Base-by-base conservation (phyloP, 2,329 filamentous ascomycete species). In the Scleromitrula shiraiana region DNA sequence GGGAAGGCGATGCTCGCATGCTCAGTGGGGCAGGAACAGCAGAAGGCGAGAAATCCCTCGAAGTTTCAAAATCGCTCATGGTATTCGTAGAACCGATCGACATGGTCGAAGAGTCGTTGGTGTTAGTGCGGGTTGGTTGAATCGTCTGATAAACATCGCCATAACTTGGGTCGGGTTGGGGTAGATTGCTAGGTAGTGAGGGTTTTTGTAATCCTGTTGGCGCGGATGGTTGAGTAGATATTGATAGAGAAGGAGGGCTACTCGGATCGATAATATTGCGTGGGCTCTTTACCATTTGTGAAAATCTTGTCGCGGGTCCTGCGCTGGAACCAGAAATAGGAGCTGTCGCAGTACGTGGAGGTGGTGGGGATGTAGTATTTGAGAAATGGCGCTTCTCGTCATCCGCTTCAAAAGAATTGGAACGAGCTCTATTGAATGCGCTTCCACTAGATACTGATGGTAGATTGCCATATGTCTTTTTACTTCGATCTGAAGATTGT, bases 401-500 rank as follows among this genome's bases (percentile, higher is more conserved):
- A 48, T 73, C 74, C 2, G 65, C 64, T 53, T 77, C 75, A 54
- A 79, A 80, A 20, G 76, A 79, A 54, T 74, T 71, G 49, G 60
- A 37, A 53, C 64, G 55, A 20, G 46, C 50, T 40, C 56, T 51
- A 23, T 36, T 54, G 26, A 55, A 51, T 39, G 30, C 44, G 44
- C 37, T 27, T 10, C 30, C 36, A 14, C 45, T 50, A 9, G 58
- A 58, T 17, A 59, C 37, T n/a, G 56, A 38, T 23, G 61, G 61
- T 14, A 65, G 49, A 9, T 60, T 58, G 24, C 63, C 61, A 56
- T 64, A 63, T 40, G 51, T 54, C 53, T 59, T 64, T 32, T 58
- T 55, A 15, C 39, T 53, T 15, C 55, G 53, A 19, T 33, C 45
- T 17, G 35, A 15, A 4, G 53, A 46, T 9, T 49, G 51, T 35